A percentile compares a stretch with the other conserved stretches of the same genome.
These are phyloP conservation scores for Moesziomyces sp. DNA, from an alignment of 1,284 basidiomycete genomes.

Conservation along the genomic window DNA sequence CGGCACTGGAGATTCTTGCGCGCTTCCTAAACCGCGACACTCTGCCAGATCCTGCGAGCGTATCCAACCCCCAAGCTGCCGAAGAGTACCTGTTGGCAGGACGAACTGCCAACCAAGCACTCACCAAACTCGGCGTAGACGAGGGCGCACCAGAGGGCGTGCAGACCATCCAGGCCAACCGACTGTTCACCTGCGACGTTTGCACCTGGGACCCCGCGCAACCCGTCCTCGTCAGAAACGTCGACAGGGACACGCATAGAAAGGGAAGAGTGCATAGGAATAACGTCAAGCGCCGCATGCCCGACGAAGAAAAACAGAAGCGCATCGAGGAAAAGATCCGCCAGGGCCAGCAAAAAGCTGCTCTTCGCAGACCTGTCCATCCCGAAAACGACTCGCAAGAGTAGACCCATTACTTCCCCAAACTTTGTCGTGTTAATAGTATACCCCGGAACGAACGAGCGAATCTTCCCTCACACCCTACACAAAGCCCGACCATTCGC, in stretches of 20 bases:
- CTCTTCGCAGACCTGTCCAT: neutral
- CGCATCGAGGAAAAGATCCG: constrained; percentile 13
- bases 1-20: constrained; percentile 51
- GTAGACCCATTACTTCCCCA: neutral
- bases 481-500: neutral
- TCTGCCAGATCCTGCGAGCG: constrained; percentile 74
- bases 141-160: constrained; percentile 20
- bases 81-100: constrained; percentile 68
- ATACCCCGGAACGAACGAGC: constrained; percentile 31
- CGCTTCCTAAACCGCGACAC: constrained; percentile 72
- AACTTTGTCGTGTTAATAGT: neutral
- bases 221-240: constrained; percentile 81
- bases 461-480: neutral
- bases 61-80: constrained; percentile 73
- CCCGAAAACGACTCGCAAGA: neutral
- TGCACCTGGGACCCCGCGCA: constrained; percentile 76
- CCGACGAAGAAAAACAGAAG: constrained; percentile 7
- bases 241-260: constrained; percentile 74
- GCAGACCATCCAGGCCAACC: constrained; percentile 38
- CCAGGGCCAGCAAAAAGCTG: neutral
- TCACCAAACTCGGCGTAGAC: constrained; percentile 69
- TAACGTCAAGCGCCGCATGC: constrained; percentile 20
- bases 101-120: constrained; percentile 66
- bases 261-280: constrained; percentile 25
- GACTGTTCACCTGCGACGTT: constrained; percentile 72